Evolutionary conservation across 345 rosid species (phyloP), one percentile per base, ranked within the genome.

Genomic region (Eucalyptus regnans): DNA sequence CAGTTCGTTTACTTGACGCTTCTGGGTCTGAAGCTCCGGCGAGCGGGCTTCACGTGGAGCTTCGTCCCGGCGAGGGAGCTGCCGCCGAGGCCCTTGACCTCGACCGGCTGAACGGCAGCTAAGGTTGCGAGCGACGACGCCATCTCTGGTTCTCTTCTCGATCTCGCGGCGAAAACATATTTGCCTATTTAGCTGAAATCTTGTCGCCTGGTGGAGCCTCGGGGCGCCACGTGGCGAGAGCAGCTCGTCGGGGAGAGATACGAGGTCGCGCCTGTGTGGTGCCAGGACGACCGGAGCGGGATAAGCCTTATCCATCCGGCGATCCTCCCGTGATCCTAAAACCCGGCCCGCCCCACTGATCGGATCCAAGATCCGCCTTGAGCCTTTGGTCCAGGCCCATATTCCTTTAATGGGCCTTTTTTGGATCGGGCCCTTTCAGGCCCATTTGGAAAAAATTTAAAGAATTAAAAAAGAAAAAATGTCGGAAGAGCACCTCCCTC

Each of bases 41-140:
- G 92, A 92, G 94, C 83, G n/a, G 99, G 96, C 92, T 96, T 96
- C 88, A 96, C 89, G 71, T 91, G 88, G 93, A 96, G 96, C 95
- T 93, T 97, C 76, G 97, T 90, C 91, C 99, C 99, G 23, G 90
- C 23, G 49, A 96, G 92, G 86, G 97, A 96, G 93, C 96, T 94
- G 5, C 97, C 95, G n/a, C 93, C 93, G 10, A 96, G 97, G 91
- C 96, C 99, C 91, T 96, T 94, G 81, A 97, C 90, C 89, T 95
- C 66, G n/a, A 92, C 92, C 9, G 98, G 97, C 87, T 97, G 97
- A 22, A 94, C 94, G 10, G 96, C 92, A 85, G 95, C 94, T 80
- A 97, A 90, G 87, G 96, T 94, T 89, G 96, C 93, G 48, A 96
- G 92, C 64, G 99, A 96, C 88, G 98, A 96, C 88, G 98, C 97